Evolutionary conservation across 192 early-diverging fungal species (phyloP), one percentile per base, ranked within the genome.

Genomic region (Coemansia sp.): DNA sequence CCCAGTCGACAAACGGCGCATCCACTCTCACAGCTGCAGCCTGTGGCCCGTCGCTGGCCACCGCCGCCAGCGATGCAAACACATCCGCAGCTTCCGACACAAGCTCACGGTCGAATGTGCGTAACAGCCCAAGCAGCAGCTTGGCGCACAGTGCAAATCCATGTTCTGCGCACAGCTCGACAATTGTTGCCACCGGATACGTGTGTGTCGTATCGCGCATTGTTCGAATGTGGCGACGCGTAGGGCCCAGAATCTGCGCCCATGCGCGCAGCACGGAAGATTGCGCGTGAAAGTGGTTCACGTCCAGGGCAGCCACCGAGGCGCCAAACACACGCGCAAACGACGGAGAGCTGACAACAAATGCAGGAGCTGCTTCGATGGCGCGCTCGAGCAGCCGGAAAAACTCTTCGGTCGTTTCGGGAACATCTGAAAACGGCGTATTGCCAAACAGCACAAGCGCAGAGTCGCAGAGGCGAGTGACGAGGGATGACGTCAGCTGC

Each of bases 401-500:
- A 60, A 68, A 72, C 58, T 81, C 78, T 56, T 81, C 78, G 17
- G 69, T 71, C 12, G 70, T 71, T 42, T 81, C 78, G 37, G 73
- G 78, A 0, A 66, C 26, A n/a, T 68, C 73, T 0, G 78, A 75
- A 18, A 72, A 71, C n/a, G 68, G 67, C 14, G 67, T 66, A 0
- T 60, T 58, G 40, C 77, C 75, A 48, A 92, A 83, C 21, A 86
- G 66, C 36, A 71, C 69, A 67, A 95, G 91, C 26, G 88, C 85
- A 0, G 86, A 68, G 7, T 61, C 69, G 56, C 89, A 92, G 58
- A 96, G 52, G 6, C 81, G 75, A 50, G 89, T 83, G 10, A 92
- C 77, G 57, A 93, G 65, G 60, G 18, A 71, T 42, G 46, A 86
- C 56, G 31, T 90, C 76, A 56, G 81, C 67, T 56, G 71, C 68